Base-by-base conservation (phyloP, 768 basidiomycete species). In the Rhodotorula diobovata region DNA sequence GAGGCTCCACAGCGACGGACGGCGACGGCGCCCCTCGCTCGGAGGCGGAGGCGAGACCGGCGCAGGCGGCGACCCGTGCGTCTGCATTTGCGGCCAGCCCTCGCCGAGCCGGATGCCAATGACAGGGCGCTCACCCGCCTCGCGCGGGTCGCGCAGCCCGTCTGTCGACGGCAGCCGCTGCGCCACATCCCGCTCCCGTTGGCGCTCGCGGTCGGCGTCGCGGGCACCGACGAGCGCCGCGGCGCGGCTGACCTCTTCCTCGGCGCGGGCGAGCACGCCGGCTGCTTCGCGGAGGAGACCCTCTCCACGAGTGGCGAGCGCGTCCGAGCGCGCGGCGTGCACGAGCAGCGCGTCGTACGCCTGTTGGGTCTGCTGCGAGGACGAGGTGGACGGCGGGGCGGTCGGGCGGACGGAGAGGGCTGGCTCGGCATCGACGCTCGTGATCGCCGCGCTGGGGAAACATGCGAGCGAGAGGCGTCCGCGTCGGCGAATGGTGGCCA, bases 31-130 rank as follows among this genome's bases (percentile, higher is more conserved):
- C 23, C 30, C 35, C 5, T 2, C 6, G 2, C 4, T 4, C n/a
- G 21, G 28, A 32, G 9, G 41, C 37, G 32, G 54, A 60, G 54
- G 63, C 30, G 43, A n/a, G 5, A 37, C 20, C n/a, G 51, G 21
- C 62, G 34, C 15, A 28, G 37, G 43, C 30, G 30, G 3, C 28
- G 25, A 15, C 12, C 21, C 20, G 35, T 43, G 23, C 18, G 28
- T 9, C n/a, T n/a, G n/a, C 21, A 9, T 2, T 1, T 32, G 48
- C 34, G 43, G 28, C 65, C 60, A 62, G 4, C 70, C 70, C 30
- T 66, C 70, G 39, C 70, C 66, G 6, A 67, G 57, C 25, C 70
- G 39, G 12, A 66, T 25, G 18, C 70, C 56, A 34, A 63, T 43
- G 28, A 51, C 43, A 5, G 61, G 48, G 37, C 45, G 25, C 30